Conservation (phyloP, 148 eudicot genomes). For the Silene latifolia region DNA sequence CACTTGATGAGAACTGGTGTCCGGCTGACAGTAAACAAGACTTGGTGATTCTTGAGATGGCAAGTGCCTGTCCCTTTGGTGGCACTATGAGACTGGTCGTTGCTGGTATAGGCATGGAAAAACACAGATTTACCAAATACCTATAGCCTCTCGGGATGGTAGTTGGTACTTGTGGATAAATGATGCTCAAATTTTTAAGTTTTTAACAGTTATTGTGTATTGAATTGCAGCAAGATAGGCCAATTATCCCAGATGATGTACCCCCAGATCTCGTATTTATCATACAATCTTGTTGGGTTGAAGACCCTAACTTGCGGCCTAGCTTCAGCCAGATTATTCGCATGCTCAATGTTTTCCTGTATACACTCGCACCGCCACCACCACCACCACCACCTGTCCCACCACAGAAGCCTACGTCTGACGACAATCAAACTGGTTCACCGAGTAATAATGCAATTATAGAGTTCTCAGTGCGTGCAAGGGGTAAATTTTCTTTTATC, state of each 20-base stretch:
- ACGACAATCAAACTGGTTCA: constrained; percentile 31
- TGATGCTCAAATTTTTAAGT: not conserved
- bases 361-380: constrained; percentile 39
- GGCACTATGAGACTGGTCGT: not conserved
- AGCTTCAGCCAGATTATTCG: constrained; percentile 81
- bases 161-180: not conserved
- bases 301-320: constrained; percentile 81
- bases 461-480: constrained; percentile 55
- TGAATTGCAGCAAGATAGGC: constrained; percentile 83
- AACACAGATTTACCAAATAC: not conserved
- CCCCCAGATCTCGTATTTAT: constrained; percentile 74
- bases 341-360: constrained; percentile 60
- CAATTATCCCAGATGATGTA: constrained; percentile 60
- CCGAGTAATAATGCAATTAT: constrained; percentile 61
- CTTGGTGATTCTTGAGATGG: not conserved
- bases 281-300: constrained; percentile 86
- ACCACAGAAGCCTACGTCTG: constrained; percentile 37
- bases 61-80: not conserved
- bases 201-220: not conserved
- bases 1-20: not conserved
- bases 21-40: not conserved
- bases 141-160: not conserved
- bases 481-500: constrained; percentile 68
- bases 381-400: constrained; percentile 21
- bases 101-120: not conserved